A percentile compares a stretch with the other conserved stretches of the same genome.
Conservation (phyloP, 768 basidiomycete species). For the Dentipellis sp. region DNA sequence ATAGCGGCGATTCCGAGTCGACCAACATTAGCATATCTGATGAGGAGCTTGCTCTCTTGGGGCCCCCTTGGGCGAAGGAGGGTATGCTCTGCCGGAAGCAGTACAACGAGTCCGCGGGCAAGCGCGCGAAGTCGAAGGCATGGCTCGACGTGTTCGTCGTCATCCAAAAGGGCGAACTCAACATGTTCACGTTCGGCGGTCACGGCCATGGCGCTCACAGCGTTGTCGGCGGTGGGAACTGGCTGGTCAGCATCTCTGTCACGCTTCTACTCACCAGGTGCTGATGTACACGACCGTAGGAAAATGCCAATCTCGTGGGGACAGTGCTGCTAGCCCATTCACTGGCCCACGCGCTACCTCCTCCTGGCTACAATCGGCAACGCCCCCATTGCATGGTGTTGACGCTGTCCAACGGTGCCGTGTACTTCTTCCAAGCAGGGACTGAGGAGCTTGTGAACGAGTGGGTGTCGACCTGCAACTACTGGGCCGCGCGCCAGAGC, state of each 20-base stretch:
- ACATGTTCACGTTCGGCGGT: constrained; percentile 93
- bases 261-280: constrained; percentile 1
- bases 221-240: constrained; percentile 91
- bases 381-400: constrained; percentile 94
- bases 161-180: constrained; percentile 88
- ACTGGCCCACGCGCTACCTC: constrained; percentile 77
- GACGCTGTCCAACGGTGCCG: constrained; percentile 77
- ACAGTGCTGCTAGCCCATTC: constrained; percentile 80
- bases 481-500: constrained; percentile 94
- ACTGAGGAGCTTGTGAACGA: constrained; percentile 98
- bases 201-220: constrained; percentile 49
- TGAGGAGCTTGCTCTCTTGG: constrained; percentile 90
- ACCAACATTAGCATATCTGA: constrained; percentile 84
- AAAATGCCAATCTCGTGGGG: constrained; percentile 83
- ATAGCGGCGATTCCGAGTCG: constrained; percentile 54
- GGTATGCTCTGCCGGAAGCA: constrained; percentile 93
- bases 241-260: constrained; percentile 64
- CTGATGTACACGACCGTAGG: constrained; percentile 31
- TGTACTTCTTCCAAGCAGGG: constrained; percentile 98
- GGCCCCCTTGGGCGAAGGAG: constrained; percentile 98
- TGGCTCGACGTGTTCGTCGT: constrained; percentile 97
- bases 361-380: constrained; percentile 85
- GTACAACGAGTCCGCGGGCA: constrained; percentile 82
- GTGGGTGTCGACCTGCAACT: constrained; percentile 99
- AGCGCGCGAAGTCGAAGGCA: constrained; percentile 76